Evolutionary conservation across 805 yeast genomes (phyloP), one percentile per base, ranked within the genome.

Genomic region (Limtongozyma cylindracea): DNA sequence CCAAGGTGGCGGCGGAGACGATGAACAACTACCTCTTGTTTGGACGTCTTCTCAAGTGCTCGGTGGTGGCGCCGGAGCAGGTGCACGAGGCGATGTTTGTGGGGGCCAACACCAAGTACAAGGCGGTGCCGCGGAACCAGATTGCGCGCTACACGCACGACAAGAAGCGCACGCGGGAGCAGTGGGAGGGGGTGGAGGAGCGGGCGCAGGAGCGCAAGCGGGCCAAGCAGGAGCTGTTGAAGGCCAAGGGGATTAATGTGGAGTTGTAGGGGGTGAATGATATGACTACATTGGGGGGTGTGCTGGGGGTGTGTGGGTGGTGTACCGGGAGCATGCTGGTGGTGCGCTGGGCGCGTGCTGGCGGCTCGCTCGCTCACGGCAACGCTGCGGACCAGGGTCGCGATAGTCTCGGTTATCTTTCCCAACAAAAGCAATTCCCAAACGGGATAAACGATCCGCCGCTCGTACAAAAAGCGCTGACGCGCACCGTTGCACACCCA

Each of bases 21-120:
- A 88, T 88, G 98, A 70, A 88, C 47, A 88, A 88, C 47, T 88
- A 88, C 37, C 56, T 88, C 29, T 41, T 88, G 20, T 68, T 76
- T 49, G 91, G 91, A 5, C 95, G 84, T 44, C 60, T 82, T 29
- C 50, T 88, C 33, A 70, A 74, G 45, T 55, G 55, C 28, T 45
- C 53, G 12, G 38, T 61, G 10, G 35, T 61, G 21, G 82, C 73
- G 17, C 51, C 60, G 27, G 55, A 61, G 8, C 59, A 64, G 33
- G n/a, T n/a, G n/a, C n/a, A n/a, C n/a, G n/a, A n/a, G n/a, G n/a
- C 54, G 60, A 33, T 56, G 61, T 30, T 46, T 73, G 30, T 73
- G 29, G 17, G 19, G 30, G 9, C 22, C 26, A 10, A 30, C 29
- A 19, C 23, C 24, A 29, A 30, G 23, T 17, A 22, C 28, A 16